A percentile compares a stretch with the other conserved stretches of the same genome.
Evolutionary conservation across 2,329 filamentous ascomycete genomes (phyloP).

Genomic region (Penicillium hordei): DNA sequence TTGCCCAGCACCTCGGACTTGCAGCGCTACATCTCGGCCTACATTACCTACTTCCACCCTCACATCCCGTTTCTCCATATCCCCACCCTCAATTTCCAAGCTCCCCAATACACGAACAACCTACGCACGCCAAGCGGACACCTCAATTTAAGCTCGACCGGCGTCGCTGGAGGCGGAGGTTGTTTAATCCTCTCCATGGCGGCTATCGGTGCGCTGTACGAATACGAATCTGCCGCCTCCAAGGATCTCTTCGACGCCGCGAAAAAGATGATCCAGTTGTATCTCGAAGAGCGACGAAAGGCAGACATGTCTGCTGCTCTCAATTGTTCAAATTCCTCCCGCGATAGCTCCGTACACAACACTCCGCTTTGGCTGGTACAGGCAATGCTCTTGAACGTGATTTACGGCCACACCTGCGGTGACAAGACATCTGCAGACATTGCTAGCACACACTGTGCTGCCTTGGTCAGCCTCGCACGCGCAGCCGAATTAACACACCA

Average conservation of each 20-base stretch:
- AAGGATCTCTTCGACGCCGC: slow-evolving; percentile 87
- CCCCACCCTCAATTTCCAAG: slow-evolving; percentile 86
- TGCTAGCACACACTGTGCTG: slow-evolving; percentile 86
- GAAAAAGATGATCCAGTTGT: slow-evolving; percentile 92
- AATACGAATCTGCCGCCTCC: slow-evolving; percentile 75
- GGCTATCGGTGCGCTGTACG: slow-evolving; percentile 82
- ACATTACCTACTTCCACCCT: slow-evolving; percentile 89
- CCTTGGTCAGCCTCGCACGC: slow-evolving; percentile 84
- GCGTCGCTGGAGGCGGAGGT: slow-evolving; percentile 72
- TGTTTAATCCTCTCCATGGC: slow-evolving; percentile 87
- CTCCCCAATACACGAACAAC: slow-evolving; percentile 63
- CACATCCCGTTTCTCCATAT: slow-evolving; percentile 94
- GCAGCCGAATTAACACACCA: slow-evolving; percentile 72
- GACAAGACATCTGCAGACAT: slow-evolving; percentile 90
- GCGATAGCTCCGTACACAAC: slow-evolving; percentile 66
- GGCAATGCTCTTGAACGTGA: slow-evolving; percentile 92
- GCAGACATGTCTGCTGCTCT: slow-evolving; percentile 69
- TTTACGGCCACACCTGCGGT: slow-evolving; percentile 92
- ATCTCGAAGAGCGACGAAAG: slow-evolving; percentile 86
- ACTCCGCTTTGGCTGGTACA: slow-evolving; percentile 93
- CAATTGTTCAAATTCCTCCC: slow-evolving; percentile 52
- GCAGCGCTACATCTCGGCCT: slow-evolving; percentile 85
- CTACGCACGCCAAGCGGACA: slow-evolving; percentile 57
- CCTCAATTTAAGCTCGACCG: slow-evolving; percentile 53
- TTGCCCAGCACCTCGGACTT: slow-evolving; percentile 81